Percentiles rank a stretch among this genome's conserved stretches.
Evolutionary conservation across 1,284 basidiomycete species (phyloP).

Genomic region (Microbotryum violaceum): DNA sequence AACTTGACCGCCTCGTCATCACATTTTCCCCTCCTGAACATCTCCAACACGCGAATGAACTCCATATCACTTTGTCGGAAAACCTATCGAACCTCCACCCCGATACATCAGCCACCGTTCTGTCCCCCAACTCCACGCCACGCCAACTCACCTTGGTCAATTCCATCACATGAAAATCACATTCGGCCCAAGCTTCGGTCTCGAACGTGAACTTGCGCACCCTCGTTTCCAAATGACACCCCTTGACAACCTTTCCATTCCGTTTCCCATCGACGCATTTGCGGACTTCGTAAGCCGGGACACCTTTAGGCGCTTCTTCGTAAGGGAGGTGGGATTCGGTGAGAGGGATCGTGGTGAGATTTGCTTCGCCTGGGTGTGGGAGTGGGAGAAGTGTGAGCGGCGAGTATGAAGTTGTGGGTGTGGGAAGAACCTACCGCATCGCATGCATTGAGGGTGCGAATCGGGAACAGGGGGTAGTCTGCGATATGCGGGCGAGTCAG

Average conservation of each 20-base stretch:
- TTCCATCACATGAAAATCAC: conserved; percentile 25
- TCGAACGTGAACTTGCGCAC: conserved; percentile 20
- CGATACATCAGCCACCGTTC: no score
- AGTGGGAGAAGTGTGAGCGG: not conserved
- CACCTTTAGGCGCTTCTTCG: conserved; percentile 11
- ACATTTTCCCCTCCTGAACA: conserved; percentile 30
- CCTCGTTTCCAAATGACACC: conserved; percentile 18
- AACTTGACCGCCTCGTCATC: conserved; percentile 22
- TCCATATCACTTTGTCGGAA: conserved; percentile 32
- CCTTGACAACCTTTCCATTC: not conserved
- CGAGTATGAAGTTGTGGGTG: no score
- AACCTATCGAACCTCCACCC: conserved; percentile 13
- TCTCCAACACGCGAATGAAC: conserved; percentile 32
- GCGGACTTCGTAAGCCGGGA: conserved; percentile 1
- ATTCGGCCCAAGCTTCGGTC: conserved; percentile 30
- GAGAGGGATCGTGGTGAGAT: conserved; percentile 7
- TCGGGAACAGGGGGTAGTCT: conserved; percentile 24
- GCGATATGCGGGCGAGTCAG: no score
- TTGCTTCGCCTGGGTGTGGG: conserved; percentile 1
- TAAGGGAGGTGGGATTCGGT: conserved; percentile 12
- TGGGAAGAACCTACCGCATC: conserved; percentile 15
- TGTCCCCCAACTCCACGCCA: not conserved
- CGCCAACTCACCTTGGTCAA: conserved; percentile 17
- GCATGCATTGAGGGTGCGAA: conserved; percentile 12
- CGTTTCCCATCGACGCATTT: conserved; percentile 8